A percentile compares a stretch with the other conserved stretches of the same genome.
These are phyloP conservation scores for Ophiocordyceps australis DNA, from an alignment of 2,329 filamentous ascomycete genomes.

Conservation along the genomic window DNA sequence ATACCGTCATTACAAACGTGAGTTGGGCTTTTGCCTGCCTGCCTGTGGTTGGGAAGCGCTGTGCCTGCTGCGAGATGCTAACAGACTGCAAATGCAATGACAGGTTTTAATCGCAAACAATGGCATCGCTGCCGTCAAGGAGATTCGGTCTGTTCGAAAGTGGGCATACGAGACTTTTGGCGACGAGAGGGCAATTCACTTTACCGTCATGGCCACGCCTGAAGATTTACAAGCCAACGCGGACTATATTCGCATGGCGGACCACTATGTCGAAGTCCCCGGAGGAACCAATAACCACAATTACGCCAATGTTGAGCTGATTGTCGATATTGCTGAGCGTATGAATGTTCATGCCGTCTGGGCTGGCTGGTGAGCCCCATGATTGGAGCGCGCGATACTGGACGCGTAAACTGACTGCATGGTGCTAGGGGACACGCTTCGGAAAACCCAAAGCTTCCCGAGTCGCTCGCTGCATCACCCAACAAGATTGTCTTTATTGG, in stretches of 20 bases:
- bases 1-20: constrained; percentile 97
- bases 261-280: constrained; percentile 97
- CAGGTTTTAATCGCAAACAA: constrained; percentile 99
- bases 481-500: constrained; percentile 99
- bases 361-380: constrained; percentile 71
- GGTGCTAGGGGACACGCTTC: constrained; percentile 98
- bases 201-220: constrained; percentile 98
- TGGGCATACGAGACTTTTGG: constrained; percentile 99
- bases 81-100: too few species aligned
- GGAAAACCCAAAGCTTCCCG: constrained; percentile 93
- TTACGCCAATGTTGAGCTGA: constrained; percentile 98
- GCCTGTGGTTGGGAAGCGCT: too few species aligned
- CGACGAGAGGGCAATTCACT: constrained; percentile 94
- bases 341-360: constrained; percentile 98
- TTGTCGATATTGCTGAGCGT: constrained; percentile 94
- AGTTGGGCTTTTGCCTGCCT: too few species aligned
- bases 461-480: constrained; percentile 85
- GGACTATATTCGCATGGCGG: constrained; percentile 98
- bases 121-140: constrained; percentile 97
- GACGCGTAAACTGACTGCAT: too few species aligned
- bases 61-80: too few species aligned
- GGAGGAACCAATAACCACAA: constrained; percentile 99
- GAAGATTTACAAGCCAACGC: constrained; percentile 96
- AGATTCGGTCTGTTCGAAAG: constrained; percentile 98
- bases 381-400: too few species aligned